These are phyloP conservation scores for Pichia terricola DNA, from an alignment of 1,139 yeast genomes.

Conservation along the genomic window DNA sequence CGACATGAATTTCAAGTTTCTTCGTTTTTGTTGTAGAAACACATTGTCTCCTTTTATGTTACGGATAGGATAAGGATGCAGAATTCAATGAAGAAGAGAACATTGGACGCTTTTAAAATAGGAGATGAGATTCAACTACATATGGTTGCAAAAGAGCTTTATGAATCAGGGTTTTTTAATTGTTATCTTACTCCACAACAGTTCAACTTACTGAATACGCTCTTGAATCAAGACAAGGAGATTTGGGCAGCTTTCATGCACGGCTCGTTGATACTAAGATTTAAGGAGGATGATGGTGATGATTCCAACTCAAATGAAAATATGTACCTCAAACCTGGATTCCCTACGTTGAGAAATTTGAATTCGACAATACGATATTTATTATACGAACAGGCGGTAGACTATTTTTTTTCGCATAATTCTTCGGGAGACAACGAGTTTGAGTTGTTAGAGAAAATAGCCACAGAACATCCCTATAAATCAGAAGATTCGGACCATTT, in stretches of 20 bases:
- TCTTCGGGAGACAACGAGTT: slow-evolving; percentile 4
- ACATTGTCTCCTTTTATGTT: too few species aligned
- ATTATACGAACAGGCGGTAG: slow-evolving; percentile 68
- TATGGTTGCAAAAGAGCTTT: slow-evolving; percentile 39
- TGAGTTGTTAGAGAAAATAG: slow-evolving; percentile 5
- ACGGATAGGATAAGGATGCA: too few species aligned
- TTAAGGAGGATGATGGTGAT: slow-evolving; percentile 16
- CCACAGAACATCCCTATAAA: slow-evolving; percentile 1
- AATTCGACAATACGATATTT: slow-evolving; percentile 60
- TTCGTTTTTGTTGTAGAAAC: too few species aligned
- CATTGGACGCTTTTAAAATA: slow-evolving; percentile 33
- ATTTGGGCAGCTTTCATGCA: slow-evolving; percentile 49
- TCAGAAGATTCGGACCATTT: not conserved
- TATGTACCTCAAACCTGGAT: slow-evolving; percentile 38
- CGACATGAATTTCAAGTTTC: too few species aligned
- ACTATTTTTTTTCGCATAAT: slow-evolving; percentile 24
- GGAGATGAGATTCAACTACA: slow-evolving; percentile 35
- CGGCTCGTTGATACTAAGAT: slow-evolving; percentile 38
- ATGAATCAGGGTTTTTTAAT: slow-evolving; percentile 41
- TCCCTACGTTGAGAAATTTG: slow-evolving; percentile 40
- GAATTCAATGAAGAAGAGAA: too few species aligned
- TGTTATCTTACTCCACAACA: slow-evolving; percentile 57
- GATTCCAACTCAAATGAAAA: slow-evolving; percentile 14
- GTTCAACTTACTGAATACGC: slow-evolving; percentile 39
- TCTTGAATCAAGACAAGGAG: slow-evolving; percentile 26